phyloP scores from a whole-genome alignment of 495 filamentous ascomycete genomes.

The Tuber umbilicatum region DNA sequence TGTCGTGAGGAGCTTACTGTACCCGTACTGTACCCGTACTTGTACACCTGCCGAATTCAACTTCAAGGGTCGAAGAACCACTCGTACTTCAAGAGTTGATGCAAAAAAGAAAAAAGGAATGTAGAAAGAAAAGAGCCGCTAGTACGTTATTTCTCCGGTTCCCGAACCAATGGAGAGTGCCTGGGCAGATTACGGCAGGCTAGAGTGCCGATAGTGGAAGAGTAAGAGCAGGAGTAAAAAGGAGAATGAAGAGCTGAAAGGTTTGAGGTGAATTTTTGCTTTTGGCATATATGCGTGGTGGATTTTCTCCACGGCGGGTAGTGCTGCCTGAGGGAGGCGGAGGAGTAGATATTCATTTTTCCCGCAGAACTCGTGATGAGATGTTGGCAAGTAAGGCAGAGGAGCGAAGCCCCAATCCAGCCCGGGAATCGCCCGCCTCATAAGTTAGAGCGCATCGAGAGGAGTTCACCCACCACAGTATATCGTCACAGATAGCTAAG shows the following conservation, averaged over 20 bases:
- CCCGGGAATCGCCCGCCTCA: neutral
- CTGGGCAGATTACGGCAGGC: neutral
- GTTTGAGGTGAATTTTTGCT: neutral
- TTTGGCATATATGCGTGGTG: neutral
- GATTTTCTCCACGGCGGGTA: neutral
- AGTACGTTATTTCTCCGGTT: neutral
- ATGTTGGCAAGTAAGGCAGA: neutral
- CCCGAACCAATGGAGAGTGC: neutral
- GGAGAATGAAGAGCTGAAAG: neutral
- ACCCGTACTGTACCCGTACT: too few relatives aligned
- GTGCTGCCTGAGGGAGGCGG: neutral
- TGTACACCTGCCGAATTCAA: neutral
- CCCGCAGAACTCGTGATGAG: neutral
- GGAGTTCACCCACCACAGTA: neutral
- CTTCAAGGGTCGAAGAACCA: neutral
- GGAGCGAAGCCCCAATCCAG: neutral
- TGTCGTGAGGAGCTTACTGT: too few relatives aligned
- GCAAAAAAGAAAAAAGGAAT: neutral
- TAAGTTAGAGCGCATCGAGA: neutral
- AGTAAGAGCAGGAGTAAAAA: neutral
- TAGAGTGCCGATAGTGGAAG: neutral
- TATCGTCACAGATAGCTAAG: neutral
- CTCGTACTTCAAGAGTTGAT: neutral
- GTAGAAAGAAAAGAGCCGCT: neutral
- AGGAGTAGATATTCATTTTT: neutral